Evolutionary conservation across 257 asterid genomes (phyloP).

Genomic region (Mitragyna speciosa): DNA sequence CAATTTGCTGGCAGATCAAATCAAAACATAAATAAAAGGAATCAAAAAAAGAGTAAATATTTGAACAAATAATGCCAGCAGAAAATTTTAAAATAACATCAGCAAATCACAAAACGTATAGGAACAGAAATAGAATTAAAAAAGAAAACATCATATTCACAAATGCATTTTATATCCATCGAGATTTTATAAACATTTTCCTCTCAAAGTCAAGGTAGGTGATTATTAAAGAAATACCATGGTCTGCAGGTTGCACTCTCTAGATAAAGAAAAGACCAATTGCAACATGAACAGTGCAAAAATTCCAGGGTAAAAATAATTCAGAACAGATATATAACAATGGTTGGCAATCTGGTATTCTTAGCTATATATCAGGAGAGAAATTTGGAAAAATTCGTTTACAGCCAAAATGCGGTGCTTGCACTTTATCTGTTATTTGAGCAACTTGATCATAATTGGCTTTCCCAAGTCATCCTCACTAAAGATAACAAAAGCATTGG

Average conservation of each 20-base stretch:
- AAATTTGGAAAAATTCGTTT: background rate
- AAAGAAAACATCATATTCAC: background rate
- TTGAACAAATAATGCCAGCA: background rate
- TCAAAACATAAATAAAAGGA: slow-evolving; percentile 22
- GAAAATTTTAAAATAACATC: background rate
- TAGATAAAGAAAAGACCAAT: background rate
- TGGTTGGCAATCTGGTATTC: background rate
- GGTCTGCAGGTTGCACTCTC: background rate
- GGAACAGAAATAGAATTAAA: background rate
- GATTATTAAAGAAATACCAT: background rate
- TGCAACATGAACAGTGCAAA: background rate
- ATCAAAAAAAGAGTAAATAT: slow-evolving; percentile 20
- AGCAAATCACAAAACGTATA: slow-evolving; percentile 1
- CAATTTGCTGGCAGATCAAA: slow-evolving; percentile 72
- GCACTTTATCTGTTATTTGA: background rate
- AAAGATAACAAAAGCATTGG: too few relatives aligned
- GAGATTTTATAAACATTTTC: background rate
- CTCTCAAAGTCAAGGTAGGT: background rate
- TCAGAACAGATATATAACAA: background rate
- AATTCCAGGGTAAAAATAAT: background rate
- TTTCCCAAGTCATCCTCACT: too few relatives aligned
- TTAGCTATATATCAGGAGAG: background rate
- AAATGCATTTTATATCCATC: background rate
- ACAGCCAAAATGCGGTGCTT: background rate
- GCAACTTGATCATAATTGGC: too few relatives aligned